Conservation (phyloP, 768 basidiomycete genomes). For the Lentinula aciculospora region DNA sequence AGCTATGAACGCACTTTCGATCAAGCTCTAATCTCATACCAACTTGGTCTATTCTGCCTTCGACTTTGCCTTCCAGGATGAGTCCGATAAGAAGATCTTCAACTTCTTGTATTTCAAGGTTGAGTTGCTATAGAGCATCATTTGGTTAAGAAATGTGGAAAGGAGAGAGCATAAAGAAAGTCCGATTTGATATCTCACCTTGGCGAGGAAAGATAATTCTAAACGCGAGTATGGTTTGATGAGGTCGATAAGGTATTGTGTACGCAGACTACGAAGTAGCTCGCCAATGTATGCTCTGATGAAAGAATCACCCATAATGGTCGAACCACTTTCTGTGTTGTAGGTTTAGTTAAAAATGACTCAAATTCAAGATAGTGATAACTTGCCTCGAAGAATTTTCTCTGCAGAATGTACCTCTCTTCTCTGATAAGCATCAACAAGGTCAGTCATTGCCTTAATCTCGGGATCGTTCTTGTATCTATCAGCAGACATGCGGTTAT, state of each 20-base stretch:
- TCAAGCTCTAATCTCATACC: slow-evolving; percentile 90
- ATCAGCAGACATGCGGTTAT: background rate
- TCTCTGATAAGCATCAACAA: slow-evolving; percentile 94
- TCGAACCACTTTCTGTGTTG: slow-evolving; percentile 76
- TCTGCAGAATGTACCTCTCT: slow-evolving; percentile 97
- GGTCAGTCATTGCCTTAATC: slow-evolving; percentile 96
- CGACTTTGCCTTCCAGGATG: slow-evolving; percentile 95
- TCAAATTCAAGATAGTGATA: background rate
- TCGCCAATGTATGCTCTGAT: slow-evolving; percentile 96
- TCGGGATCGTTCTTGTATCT: slow-evolving; percentile 95
- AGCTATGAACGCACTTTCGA: slow-evolving; percentile 52
- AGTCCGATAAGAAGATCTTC: slow-evolving; percentile 91
- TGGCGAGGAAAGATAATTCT: slow-evolving; percentile 89
- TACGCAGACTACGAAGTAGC: slow-evolving; percentile 87
- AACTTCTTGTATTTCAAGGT: slow-evolving; percentile 87
- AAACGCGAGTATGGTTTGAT: slow-evolving; percentile 97
- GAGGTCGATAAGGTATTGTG: slow-evolving; percentile 95
- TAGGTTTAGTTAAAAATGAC: background rate
- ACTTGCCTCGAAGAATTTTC: slow-evolving; percentile 81
- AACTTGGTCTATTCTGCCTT: slow-evolving; percentile 96
- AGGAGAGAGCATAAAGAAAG: background rate
- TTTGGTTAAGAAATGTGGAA: too few relatives aligned
- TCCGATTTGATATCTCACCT: slow-evolving; percentile 39
- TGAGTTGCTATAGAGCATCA: slow-evolving; percentile 68
- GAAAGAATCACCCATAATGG: slow-evolving; percentile 95